Conservation (phyloP, 768 basidiomycete genomes). For the Kwoniella sp. region DNA sequence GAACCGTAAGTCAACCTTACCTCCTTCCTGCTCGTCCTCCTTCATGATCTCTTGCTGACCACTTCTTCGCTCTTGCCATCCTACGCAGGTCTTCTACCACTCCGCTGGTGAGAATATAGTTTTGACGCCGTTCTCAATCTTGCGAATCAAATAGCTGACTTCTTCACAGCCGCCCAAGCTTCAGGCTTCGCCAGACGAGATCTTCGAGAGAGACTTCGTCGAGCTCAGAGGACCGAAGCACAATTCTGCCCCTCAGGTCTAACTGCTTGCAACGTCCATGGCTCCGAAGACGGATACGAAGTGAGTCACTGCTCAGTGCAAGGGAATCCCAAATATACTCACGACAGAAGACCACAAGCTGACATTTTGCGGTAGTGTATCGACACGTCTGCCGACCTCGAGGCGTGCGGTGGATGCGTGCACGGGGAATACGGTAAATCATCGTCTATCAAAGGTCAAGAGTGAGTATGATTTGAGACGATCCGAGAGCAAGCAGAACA, state of each 20-base stretch:
- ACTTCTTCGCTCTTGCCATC: too few species aligned
- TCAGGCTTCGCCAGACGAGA: background rate
- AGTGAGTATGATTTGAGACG: background rate
- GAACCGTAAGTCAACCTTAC: background rate
- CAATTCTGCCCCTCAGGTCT: background rate
- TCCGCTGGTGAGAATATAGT: background rate
- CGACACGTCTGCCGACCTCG: conserved; percentile 15
- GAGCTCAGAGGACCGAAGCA: background rate
- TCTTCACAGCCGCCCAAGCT: background rate
- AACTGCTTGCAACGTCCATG: background rate
- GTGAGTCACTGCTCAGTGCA: background rate
- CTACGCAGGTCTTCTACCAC: background rate
- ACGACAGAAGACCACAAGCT: background rate
- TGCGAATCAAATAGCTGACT: background rate
- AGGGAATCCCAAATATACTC: background rate
- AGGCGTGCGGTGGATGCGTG: conserved; percentile 21
- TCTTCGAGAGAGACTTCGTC: background rate
- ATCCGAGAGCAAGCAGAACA: background rate
- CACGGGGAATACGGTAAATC: conserved; percentile 6
- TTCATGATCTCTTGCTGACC: background rate
- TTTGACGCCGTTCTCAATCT: too few species aligned
- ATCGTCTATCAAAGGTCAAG: background rate
- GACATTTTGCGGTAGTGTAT: background rate
- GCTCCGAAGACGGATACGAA: background rate
- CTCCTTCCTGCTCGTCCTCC: too few species aligned